phyloP scores from a whole-genome alignment of 192 early-diverging fungal genomes.

The Entophlyctis luteolus region DNA sequence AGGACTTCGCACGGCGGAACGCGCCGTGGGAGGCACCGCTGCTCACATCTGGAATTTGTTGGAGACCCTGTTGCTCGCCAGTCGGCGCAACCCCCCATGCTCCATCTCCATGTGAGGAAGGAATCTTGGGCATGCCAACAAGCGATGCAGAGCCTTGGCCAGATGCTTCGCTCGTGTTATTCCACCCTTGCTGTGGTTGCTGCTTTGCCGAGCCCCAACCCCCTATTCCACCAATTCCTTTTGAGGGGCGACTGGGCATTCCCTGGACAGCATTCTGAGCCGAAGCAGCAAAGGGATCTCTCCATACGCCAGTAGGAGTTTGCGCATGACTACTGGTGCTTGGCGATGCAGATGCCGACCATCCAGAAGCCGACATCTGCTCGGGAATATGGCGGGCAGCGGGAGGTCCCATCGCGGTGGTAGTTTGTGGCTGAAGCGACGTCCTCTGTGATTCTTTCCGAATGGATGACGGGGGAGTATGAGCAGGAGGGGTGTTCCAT shows the following conservation, averaged over 20 bases:
- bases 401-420: neutral
- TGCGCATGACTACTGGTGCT: neutral
- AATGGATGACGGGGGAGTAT: neutral
- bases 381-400: neutral
- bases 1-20: neutral
- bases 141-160: neutral
- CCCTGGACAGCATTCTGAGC: neutral
- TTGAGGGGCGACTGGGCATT: neutral
- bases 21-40: neutral
- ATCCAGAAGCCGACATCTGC: neutral
- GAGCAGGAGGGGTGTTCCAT: neutral
- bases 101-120: neutral
- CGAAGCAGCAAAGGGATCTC: neutral
- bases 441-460: neutral
- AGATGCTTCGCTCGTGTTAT: neutral
- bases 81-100: neutral
- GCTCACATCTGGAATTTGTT: neutral
- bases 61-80: neutral
- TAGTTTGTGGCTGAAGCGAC: neutral
- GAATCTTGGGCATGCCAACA: neutral
- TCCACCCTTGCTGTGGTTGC: neutral
- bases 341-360: neutral
- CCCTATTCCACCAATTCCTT: constrained; percentile 11
- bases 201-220: constrained; percentile 16
- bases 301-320: neutral